These are phyloP conservation scores for Entomophthora muscae DNA, from an alignment of 371 early-diverging fungal genomes.

Conservation along the genomic window DNA sequence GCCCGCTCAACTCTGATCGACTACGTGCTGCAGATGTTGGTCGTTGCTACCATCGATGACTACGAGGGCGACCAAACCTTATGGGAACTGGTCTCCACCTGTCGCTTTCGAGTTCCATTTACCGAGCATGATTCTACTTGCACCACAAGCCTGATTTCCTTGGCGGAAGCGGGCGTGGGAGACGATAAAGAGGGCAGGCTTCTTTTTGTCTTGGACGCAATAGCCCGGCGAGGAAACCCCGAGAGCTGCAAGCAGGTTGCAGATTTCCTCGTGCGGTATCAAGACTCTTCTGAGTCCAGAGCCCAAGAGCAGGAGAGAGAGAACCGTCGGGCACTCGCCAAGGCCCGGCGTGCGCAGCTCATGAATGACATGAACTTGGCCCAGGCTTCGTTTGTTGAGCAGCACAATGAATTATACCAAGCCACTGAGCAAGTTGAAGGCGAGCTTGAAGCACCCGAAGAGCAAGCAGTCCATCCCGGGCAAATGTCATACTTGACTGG, in stretches of 20 bases:
- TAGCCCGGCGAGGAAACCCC: background rate
- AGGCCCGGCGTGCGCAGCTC: slow-evolving; percentile 68
- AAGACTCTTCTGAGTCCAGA: background rate
- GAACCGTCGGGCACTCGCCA: slow-evolving; percentile 42
- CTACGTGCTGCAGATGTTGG: slow-evolving; percentile 45
- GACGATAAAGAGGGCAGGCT: background rate
- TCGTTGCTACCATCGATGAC: slow-evolving; percentile 49
- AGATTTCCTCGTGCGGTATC: background rate
- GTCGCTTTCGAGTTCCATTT: background rate
- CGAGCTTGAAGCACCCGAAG: slow-evolving; percentile 15
- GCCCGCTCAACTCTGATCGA: slow-evolving; percentile 29
- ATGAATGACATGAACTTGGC: slow-evolving; percentile 81
- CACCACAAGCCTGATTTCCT: background rate
- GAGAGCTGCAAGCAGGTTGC: background rate
- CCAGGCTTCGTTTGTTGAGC: slow-evolving; percentile 72
- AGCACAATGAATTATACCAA: slow-evolving; percentile 43
- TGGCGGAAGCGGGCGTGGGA: background rate
- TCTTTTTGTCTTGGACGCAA: background rate
- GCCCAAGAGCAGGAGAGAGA: slow-evolving; percentile 21
- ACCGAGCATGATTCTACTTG: background rate
- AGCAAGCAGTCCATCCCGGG: slow-evolving; percentile 11
- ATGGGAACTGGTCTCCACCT: background rate
- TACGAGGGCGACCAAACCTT: slow-evolving; percentile 12
- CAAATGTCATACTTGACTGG: slow-evolving; percentile 51
- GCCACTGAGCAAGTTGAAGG: slow-evolving; percentile 18